Evolutionary conservation across 148 eudicot genomes (phyloP).

Genomic region (Vaccinium macrocarpon): DNA sequence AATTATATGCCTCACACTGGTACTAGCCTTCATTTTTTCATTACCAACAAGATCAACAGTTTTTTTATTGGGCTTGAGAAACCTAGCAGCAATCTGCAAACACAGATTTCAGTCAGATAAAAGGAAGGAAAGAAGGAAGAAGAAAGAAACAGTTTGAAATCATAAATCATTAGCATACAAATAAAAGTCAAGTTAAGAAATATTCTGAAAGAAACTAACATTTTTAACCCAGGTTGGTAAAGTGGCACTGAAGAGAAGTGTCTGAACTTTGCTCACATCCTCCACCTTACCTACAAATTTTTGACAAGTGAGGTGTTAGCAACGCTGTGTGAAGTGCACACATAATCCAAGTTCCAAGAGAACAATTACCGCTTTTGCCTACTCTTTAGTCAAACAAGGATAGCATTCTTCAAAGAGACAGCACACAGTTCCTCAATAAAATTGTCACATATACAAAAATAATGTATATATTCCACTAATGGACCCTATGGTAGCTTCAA

Average conservation of each 20-base stretch:
- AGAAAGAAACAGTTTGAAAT: not conserved
- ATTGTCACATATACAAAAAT: not conserved
- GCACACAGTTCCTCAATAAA: not conserved
- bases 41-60: constrained; percentile 93
- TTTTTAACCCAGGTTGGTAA: constrained; percentile 84
- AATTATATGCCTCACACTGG: constrained; percentile 79
- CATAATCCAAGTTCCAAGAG: not conserved
- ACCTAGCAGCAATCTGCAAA: constrained; percentile 57
- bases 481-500: not conserved
- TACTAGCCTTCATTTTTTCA: constrained; percentile 96
- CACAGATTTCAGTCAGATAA: constrained; percentile 6
- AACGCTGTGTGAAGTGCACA: not conserved
- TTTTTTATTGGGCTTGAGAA: constrained; percentile 68
- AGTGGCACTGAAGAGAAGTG: constrained; percentile 97
- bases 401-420: not conserved
- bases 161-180: not conserved
- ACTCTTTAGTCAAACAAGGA: no score
- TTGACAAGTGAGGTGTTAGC: not conserved
- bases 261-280: constrained; percentile 84
- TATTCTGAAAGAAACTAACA: constrained; percentile 31
- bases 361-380: not conserved
- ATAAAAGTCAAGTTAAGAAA: not conserved
- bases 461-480: not conserved
- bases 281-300: constrained; percentile 69
- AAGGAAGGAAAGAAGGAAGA: not conserved